Conservation (phyloP, 2,329 filamentous ascomycete species). For the Aspergillus sp. region DNA sequence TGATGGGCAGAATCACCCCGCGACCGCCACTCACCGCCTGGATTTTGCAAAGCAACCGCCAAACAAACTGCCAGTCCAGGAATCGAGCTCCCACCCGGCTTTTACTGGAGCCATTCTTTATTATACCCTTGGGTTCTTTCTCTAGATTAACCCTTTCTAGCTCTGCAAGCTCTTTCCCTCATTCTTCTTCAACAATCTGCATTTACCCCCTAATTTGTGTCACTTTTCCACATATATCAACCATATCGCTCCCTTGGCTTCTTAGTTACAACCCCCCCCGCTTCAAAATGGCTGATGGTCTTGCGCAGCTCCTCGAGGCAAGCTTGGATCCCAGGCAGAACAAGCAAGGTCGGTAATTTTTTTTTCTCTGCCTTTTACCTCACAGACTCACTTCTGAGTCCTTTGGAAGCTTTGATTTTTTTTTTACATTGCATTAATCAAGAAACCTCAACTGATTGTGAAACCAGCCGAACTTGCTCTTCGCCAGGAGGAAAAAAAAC, state of each 20-base stretch:
- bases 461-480: constrained; percentile 75
- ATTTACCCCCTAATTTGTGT: not conserved
- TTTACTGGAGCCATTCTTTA: constrained; percentile 10
- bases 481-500: constrained; percentile 75
- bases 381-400: not conserved
- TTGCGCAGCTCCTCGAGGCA: constrained; percentile 82
- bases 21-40: constrained; percentile 30
- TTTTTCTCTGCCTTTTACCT: constrained; percentile 10
- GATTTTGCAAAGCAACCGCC: constrained; percentile 29
- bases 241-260: not conserved
- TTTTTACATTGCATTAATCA: not conserved
- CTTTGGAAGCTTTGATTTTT: not conserved
- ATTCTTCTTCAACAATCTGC: not conserved
- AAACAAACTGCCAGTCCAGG: constrained; percentile 39
- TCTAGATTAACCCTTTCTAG: not conserved
- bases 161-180: constrained; percentile 6
- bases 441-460: constrained; percentile 7
- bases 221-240: not conserved
- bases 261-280: constrained; percentile 11
- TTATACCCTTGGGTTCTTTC: not conserved
- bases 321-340: constrained; percentile 86
- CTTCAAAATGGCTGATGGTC: constrained; percentile 60
- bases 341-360: constrained; percentile 71
- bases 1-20: constrained; percentile 31
- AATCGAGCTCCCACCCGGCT: constrained; percentile 26